Conservation (phyloP, 768 basidiomycete species). For the Mycena kentingensis region DNA sequence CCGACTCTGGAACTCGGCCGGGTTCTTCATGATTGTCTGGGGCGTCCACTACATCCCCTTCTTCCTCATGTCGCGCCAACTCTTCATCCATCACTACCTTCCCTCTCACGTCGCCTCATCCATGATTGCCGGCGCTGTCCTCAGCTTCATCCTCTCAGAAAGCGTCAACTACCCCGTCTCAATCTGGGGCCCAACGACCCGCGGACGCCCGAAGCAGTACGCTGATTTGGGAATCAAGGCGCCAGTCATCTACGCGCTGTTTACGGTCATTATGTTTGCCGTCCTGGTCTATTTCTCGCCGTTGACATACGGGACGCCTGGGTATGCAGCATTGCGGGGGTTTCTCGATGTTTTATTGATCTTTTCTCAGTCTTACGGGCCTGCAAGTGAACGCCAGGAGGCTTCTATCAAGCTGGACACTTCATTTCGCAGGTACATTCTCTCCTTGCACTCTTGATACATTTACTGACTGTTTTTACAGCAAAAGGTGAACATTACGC, state of each 20-base stretch:
- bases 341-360: background rate
- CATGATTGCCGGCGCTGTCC: conserved; percentile 86
- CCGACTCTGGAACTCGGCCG: conserved; percentile 91
- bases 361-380: conserved; percentile 67
- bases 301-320: conserved; percentile 94
- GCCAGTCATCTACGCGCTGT: conserved; percentile 59
- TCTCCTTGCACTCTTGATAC: too few species aligned
- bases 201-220: conserved; percentile 54
- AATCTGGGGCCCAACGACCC: conserved; percentile 65
- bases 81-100: conserved; percentile 97
- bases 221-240: conserved; percentile 82
- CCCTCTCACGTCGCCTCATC: conserved; percentile 94
- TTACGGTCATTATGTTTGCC: conserved; percentile 59
- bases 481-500: too few species aligned
- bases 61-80: conserved; percentile 95
- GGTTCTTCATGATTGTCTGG: conserved; percentile 96
- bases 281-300: conserved; percentile 81
- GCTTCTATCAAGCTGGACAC: conserved; percentile 86
- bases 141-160: conserved; percentile 89
- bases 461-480: too few species aligned
- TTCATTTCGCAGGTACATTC: conserved; percentile 92
- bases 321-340: conserved; percentile 49
- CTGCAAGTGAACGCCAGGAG: conserved; percentile 83
- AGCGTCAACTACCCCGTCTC: conserved; percentile 92
- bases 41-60: conserved; percentile 95